phyloP scores from a whole-genome alignment of 768 basidiomycete species.

The Hypsizygus marmoreus region DNA sequence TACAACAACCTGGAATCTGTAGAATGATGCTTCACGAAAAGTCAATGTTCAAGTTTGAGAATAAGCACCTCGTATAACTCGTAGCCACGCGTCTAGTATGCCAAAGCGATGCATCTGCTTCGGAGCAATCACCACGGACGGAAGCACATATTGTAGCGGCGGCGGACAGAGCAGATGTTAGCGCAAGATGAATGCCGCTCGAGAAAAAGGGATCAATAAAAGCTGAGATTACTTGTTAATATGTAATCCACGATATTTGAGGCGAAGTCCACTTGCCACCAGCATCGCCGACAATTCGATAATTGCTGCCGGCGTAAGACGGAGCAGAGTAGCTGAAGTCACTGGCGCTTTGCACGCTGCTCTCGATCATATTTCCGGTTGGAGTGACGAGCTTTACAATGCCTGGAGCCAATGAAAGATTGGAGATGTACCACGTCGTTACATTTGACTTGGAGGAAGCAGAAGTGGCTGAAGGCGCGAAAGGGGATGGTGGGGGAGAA shows the following conservation, averaged over 20 bases:
- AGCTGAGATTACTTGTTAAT: conserved; percentile 30
- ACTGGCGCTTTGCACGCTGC: conserved; percentile 52
- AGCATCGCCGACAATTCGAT: conserved; percentile 68
- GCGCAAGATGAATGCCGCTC: conserved; percentile 62
- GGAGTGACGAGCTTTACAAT: conserved; percentile 42
- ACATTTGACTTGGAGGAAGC: conserved; percentile 27
- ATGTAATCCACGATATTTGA: background rate
- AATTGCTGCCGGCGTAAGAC: conserved; percentile 53
- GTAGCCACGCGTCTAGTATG: conserved; percentile 57
- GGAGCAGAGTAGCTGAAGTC: conserved; percentile 70
- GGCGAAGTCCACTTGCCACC: conserved; percentile 44
- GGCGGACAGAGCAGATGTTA: conserved; percentile 63
- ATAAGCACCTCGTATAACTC: conserved; percentile 55
- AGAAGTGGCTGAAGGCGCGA: conserved; percentile 25
- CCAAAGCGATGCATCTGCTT: conserved; percentile 49
- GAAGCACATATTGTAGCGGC: conserved; percentile 59
- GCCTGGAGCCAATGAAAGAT: conserved; percentile 50
- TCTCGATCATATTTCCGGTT: conserved; percentile 37
- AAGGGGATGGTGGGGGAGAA: conserved; percentile 28
- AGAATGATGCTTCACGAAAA: background rate
- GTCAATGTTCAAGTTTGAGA: background rate
- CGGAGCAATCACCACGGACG: conserved; percentile 50
- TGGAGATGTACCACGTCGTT: conserved; percentile 42
- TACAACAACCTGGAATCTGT: conserved; percentile 67
- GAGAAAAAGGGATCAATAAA: conserved; percentile 72